Conservation (phyloP, 2,329 filamentous ascomycete species). For the Apiospora phragmitis region DNA sequence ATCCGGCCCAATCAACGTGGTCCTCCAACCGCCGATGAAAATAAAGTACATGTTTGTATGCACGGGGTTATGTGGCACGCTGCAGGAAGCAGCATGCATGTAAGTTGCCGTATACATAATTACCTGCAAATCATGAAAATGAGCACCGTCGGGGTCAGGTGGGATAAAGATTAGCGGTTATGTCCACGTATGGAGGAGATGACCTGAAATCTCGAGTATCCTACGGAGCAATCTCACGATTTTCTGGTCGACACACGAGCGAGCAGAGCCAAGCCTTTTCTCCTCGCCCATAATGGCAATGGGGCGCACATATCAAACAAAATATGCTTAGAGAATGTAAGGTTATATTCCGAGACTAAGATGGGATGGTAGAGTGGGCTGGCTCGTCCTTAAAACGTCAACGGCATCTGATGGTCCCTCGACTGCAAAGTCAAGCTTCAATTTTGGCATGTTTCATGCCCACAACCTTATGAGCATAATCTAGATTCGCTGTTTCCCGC, state of each 20-base stretch:
- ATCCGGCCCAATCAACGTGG: conserved; percentile 25
- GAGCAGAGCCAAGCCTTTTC: neutral
- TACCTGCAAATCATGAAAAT: neutral
- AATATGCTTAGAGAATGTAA: neutral
- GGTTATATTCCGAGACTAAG: neutral
- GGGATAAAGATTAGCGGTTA: neutral
- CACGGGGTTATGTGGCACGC: neutral
- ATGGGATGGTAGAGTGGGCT: neutral
- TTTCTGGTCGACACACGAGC: neutral
- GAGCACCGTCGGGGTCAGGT: neutral
- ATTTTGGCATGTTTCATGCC: conserved; percentile 7
- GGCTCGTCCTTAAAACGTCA: neutral
- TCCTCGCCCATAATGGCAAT: neutral
- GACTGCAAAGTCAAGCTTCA: neutral
- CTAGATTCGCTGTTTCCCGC: neutral
- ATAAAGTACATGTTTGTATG: conserved; percentile 16
- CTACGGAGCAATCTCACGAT: neutral
- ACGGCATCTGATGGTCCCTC: neutral
- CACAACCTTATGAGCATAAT: conserved; percentile 3
- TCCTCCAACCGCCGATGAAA: conserved; percentile 23
- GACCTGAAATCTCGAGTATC: neutral
- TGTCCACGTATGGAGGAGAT: neutral
- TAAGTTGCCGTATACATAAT: neutral
- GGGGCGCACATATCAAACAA: neutral
- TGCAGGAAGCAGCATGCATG: neutral